Evolutionary conservation across 2,329 filamentous ascomycete species (phyloP).

Genomic region (Neonectria faginata): DNA sequence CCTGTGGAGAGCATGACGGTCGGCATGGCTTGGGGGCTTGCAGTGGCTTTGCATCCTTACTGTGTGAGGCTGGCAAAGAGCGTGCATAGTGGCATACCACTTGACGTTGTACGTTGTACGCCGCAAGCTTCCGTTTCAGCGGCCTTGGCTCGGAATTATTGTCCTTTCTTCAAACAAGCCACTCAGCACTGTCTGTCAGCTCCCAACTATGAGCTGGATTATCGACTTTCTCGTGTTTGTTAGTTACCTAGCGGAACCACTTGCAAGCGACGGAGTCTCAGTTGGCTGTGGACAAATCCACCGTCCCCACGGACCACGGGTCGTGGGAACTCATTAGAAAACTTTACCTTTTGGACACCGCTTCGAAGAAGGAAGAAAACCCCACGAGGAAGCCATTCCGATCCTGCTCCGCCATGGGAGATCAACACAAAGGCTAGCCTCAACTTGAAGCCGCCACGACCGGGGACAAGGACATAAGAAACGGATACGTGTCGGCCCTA

Average conservation of each 20-base stretch:
- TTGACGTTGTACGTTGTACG: background rate
- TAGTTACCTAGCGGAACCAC: constrained; percentile 24
- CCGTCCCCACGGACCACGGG: constrained; percentile 34
- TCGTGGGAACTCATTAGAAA: constrained; percentile 28
- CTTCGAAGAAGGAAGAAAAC: background rate
- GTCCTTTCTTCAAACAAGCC: constrained; percentile 18
- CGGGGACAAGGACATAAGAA: constrained; percentile 27
- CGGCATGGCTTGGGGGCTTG: constrained; percentile 20
- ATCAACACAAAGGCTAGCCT: constrained; percentile 30
- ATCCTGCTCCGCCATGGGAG: constrained; percentile 27
- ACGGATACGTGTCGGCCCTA: constrained; percentile 33
- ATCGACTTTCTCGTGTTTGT: background rate
- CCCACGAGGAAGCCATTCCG: constrained; percentile 28
- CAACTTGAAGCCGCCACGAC: constrained; percentile 33
- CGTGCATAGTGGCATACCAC: constrained; percentile 16
- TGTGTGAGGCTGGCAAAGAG: constrained; percentile 26
- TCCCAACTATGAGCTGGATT: constrained; percentile 18
- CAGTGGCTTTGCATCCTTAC: constrained; percentile 17
- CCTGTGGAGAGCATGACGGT: constrained; percentile 24
- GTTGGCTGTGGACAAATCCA: constrained; percentile 27
- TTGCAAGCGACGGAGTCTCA: constrained; percentile 13
- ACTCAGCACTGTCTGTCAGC: constrained; percentile 11
- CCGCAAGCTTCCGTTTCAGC: constrained; percentile 16
- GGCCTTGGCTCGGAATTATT: constrained; percentile 37
- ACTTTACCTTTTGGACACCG: constrained; percentile 35